Conservation (phyloP, 257 asterid species). For the Jacaranda copaia region DNA sequence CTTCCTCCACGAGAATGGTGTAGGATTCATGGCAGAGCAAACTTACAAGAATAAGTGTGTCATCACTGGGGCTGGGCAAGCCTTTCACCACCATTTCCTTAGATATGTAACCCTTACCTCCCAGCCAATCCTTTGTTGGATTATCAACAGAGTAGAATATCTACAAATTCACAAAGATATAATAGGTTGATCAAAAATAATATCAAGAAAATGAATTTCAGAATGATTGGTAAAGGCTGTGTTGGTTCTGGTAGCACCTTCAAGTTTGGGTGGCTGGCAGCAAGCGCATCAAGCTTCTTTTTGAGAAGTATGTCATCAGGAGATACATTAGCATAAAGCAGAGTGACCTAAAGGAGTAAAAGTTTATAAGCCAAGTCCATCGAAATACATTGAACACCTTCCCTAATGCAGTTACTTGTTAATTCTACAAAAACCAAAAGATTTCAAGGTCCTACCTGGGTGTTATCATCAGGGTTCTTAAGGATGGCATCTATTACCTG, state of each 20-base stretch:
- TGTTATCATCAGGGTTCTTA: constrained; percentile 89
- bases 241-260: constrained; percentile 56
- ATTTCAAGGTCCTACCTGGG: constrained; percentile 59
- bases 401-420: background rate
- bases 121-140: constrained; percentile 86
- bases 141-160: constrained; percentile 90
- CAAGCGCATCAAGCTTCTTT: constrained; percentile 88
- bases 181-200: background rate
- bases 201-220: constrained; percentile 6
- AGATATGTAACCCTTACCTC: constrained; percentile 85
- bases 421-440: constrained; percentile 28
- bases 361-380: constrained; percentile 25
- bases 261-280: constrained; percentile 84
- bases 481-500: constrained; percentile 91
- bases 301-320: constrained; percentile 98
- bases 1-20: background rate
- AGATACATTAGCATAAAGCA: constrained; percentile 89
- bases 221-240: constrained; percentile 1
- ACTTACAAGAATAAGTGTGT: constrained; percentile 87
- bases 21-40: constrained; percentile 32
- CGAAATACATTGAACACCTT: background rate
- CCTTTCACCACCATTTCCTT: constrained; percentile 90
- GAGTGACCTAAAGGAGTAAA: constrained; percentile 65
- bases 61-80: constrained; percentile 85
- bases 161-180: constrained; percentile 48